A percentile compares a stretch with the other conserved stretches of the same genome.
Conservation (phyloP, 176 grass and related monocot species). For the Musa acuminata region DNA sequence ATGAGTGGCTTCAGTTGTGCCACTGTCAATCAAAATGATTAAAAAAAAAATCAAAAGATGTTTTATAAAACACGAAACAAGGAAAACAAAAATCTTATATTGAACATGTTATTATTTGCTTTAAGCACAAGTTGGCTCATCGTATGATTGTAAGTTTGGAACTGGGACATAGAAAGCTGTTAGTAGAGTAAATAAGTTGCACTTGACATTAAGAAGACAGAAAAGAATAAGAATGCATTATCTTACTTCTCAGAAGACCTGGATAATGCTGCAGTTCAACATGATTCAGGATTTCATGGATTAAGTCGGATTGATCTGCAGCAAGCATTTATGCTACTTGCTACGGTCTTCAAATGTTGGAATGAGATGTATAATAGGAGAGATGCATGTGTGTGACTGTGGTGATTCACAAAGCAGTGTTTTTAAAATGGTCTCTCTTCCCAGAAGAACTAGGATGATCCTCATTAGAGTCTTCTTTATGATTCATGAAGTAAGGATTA, state of each 20-base stretch:
- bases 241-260: too few species aligned
- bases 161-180: background rate
- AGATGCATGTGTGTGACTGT: background rate
- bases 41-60: slow-evolving; percentile 21
- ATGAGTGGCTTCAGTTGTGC: slow-evolving; percentile 34
- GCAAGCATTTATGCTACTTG: too few species aligned
- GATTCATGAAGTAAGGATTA: too few species aligned
- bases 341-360: too few species aligned
- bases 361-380: background rate
- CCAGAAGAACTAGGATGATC: background rate
- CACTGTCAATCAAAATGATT: slow-evolving; percentile 63
- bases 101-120: background rate
- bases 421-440: background rate
- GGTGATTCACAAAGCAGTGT: background rate
- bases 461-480: background rate
- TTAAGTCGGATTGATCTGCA: too few species aligned
- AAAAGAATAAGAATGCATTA: too few species aligned
- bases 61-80: background rate
- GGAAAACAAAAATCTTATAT: slow-evolving; percentile 2
- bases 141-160: background rate
- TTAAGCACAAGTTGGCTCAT: background rate
- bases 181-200: too few species aligned
- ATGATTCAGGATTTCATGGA: too few species aligned
- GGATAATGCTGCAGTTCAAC: too few species aligned
- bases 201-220: too few species aligned